phyloP scores from a whole-genome alignment of 2,329 filamentous ascomycete species.

The Helotiales sp. region DNA sequence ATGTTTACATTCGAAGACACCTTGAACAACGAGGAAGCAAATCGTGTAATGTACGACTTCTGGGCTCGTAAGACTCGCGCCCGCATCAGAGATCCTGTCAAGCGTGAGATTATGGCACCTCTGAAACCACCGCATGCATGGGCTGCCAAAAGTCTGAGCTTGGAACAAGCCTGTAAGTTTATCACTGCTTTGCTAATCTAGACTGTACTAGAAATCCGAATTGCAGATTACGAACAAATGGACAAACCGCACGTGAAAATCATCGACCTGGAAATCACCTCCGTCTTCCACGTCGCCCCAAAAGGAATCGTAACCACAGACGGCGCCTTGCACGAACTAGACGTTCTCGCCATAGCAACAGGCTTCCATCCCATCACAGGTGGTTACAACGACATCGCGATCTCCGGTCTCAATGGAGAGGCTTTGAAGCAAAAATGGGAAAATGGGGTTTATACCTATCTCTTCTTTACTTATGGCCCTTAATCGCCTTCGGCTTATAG shows the following conservation, averaged over 20 bases:
- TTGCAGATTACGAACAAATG: conserved; percentile 50
- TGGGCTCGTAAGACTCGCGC: conserved; percentile 44
- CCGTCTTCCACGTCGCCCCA: conserved; percentile 40
- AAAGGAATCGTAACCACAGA: conserved; percentile 36
- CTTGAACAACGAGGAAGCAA: conserved; percentile 42
- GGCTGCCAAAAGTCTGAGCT: conserved; percentile 48
- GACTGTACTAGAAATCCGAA: too few species aligned
- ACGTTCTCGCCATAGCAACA: conserved; percentile 36
- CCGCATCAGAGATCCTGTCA: conserved; percentile 27
- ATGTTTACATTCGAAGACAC: conserved; percentile 47
- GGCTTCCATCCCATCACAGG: conserved; percentile 41
- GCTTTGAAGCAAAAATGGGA: conserved; percentile 45
- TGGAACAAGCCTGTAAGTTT: conserved; percentile 49
- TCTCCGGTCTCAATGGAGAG: conserved; percentile 41
- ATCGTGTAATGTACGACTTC: conserved; percentile 36
- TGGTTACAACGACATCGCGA: conserved; percentile 47
- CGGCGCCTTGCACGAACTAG: conserved; percentile 29
- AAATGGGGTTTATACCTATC: conserved; percentile 43
- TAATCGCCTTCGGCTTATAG: conserved; percentile 56
- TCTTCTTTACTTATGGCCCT: conserved; percentile 53
- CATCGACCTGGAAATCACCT: conserved; percentile 41
- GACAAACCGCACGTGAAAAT: conserved; percentile 46
- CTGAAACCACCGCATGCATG: conserved; percentile 40
- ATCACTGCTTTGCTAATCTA: too few species aligned
- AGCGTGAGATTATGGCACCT: conserved; percentile 29